A percentile compares a stretch with the other conserved stretches of the same genome.
Conservation (phyloP, 2,329 filamentous ascomycete genomes). For the Calonectria henricotiae region DNA sequence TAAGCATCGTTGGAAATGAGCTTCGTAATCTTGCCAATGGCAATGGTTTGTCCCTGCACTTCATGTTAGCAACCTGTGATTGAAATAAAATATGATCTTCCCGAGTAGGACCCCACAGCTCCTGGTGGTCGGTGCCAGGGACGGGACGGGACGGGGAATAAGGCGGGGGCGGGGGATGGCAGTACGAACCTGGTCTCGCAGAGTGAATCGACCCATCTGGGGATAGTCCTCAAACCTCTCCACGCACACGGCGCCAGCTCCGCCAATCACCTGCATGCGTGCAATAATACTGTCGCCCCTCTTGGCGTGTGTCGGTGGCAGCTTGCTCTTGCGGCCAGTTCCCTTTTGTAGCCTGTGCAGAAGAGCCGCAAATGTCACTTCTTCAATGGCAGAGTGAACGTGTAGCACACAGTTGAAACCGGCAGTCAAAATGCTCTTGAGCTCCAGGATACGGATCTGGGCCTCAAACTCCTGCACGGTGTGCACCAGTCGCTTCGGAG, state of each 20-base stretch:
- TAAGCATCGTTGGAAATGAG: constrained; percentile 69
- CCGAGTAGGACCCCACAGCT: constrained; percentile 24
- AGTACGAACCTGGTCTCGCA: constrained; percentile 84
- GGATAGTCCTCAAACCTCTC: constrained; percentile 97
- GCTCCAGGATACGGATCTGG: constrained; percentile 94
- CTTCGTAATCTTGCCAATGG: constrained; percentile 99
- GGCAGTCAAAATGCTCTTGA: constrained; percentile 93
- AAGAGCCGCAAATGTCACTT: constrained; percentile 91
- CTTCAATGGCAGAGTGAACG: constrained; percentile 97
- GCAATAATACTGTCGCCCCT: constrained; percentile 90
- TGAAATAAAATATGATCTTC: constrained; percentile 30
- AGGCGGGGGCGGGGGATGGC: constrained; percentile 33
- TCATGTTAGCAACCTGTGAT: constrained; percentile 52
- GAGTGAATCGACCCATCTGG: constrained; percentile 91
- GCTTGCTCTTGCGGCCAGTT: constrained; percentile 93
- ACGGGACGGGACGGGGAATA: constrained; percentile 35
- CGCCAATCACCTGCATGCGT: constrained; percentile 88
- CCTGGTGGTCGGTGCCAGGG: constrained; percentile 28
- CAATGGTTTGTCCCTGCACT: constrained; percentile 93
- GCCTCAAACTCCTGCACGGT: constrained; percentile 93
- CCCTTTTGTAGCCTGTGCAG: constrained; percentile 97
- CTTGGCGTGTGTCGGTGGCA: constrained; percentile 91
- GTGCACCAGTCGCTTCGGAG: constrained; percentile 93
- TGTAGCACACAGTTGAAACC: constrained; percentile 99
- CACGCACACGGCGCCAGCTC: constrained; percentile 89